Base-by-base conservation (phyloP, 1,139 yeast species). In the Yamadazyma sp. region DNA sequence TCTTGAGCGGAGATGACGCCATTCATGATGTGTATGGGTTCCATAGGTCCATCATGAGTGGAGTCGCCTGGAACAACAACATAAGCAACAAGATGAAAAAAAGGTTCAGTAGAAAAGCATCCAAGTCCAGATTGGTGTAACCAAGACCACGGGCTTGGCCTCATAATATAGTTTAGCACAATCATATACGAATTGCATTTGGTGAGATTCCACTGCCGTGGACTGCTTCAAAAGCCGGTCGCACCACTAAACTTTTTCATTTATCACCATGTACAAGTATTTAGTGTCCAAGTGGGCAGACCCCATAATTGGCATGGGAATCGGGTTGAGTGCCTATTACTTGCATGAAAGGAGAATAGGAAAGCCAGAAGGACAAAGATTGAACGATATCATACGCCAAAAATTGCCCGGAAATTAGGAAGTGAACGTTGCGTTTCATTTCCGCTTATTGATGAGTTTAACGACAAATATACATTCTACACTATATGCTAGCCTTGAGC, bases 251-350 rank as follows among this genome's bases (percentile, higher is more conserved):
- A 23, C 17, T 27, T 25, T 17, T 27, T 20, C 15, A 4, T 15
- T 24, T 12, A 11, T 11, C 3, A 28, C 11, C 12, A 40, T 42
- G 43, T 68, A 66, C 43, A 68, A 65, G 17, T 69, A 66, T 54
- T 62, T 69, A 47, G 57, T 69, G 10, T 60, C 68, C 4, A 61
- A 71, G 54, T 54, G 57, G 26, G 54, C 67, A 1, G 91, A 83
- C 54, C 87, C 88, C 2, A 20, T 81, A 2, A 70, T 81, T 45
- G 88, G 83, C 1, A 51, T 82, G 1, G 58, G 68, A 0, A 70
- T 82, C 4, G 91, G 91, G 0, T 67, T 71, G 0, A 61, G 74
- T 5, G 79, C 87, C 3, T 83, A 79, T 55, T 80, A 75, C 46
- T 62, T 79, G 7, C 79, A 80, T 44, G 91, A 83, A 53, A 61